Evolutionary conservation across 2,329 filamentous ascomycete genomes (phyloP).

Genomic region (Malbranchea zuffiana): DNA sequence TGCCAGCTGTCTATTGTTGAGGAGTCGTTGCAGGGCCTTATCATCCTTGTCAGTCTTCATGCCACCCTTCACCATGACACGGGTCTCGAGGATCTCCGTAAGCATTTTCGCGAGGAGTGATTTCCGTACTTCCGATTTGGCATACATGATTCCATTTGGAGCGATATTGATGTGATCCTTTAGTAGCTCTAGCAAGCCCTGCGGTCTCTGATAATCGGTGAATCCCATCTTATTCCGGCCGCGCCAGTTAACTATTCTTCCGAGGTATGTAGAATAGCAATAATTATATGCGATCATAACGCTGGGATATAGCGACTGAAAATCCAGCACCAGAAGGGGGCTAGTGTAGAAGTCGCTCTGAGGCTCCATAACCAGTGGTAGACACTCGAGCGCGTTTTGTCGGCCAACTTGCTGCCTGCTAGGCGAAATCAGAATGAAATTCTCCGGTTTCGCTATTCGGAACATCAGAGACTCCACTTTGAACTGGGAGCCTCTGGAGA

Average conservation of each 20-base stretch:
- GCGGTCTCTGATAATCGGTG: slow-evolving; percentile 68
- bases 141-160: slow-evolving; percentile 95
- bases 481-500: slow-evolving; percentile 89
- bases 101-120: slow-evolving; percentile 94
- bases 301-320: slow-evolving; percentile 91
- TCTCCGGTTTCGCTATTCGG: slow-evolving; percentile 92
- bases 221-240: slow-evolving; percentile 93
- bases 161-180: slow-evolving; percentile 82
- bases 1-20: slow-evolving; percentile 89
- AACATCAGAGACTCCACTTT: slow-evolving; percentile 99
- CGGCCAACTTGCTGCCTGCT: slow-evolving; percentile 83
- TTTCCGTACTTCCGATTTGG: slow-evolving; percentile 72
- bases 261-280: slow-evolving; percentile 93
- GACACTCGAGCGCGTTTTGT: slow-evolving; percentile 87
- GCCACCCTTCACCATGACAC: slow-evolving; percentile 94
- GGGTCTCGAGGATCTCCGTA: slow-evolving; percentile 85
- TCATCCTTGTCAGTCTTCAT: slow-evolving; percentile 93
- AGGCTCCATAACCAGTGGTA: slow-evolving; percentile 95
- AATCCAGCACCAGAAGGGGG: slow-evolving; percentile 82
- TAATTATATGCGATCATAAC: slow-evolving; percentile 99
- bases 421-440: slow-evolving; percentile 80
- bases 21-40: slow-evolving; percentile 67
- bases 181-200: slow-evolving; percentile 63
- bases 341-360: slow-evolving; percentile 89
- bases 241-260: slow-evolving; percentile 76